Evolutionary conservation across 169 alveolate species (phyloP), one percentile per base, ranked within the genome.

Genomic region (Pseudocohnilembus persalinus): DNA sequence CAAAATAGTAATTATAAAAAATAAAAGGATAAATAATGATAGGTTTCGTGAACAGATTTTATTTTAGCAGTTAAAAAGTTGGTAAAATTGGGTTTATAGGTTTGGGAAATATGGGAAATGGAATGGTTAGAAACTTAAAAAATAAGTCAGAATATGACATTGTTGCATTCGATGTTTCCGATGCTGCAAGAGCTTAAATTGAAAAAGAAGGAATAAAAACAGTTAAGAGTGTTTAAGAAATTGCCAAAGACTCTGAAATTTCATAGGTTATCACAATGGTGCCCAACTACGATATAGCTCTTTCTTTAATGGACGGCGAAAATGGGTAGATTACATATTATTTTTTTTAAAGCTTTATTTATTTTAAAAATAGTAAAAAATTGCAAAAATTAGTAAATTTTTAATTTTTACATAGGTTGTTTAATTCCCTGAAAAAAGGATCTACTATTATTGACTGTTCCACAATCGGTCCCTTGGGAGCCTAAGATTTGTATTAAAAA

Each of bases 41-140:
- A n/a, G n/a, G n/a, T n/a, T n/a, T n/a, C n/a, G n/a, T n/a, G n/a
- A n/a, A n/a, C n/a, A n/a, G n/a, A n/a, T n/a, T n/a, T n/a, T n/a
- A n/a, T n/a, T n/a, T n/a, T n/a, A n/a, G n/a, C n/a, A n/a, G n/a
- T n/a, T n/a, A n/a, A n/a, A n/a, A n/a, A n/a, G n/a, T n/a, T n/a
- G n/a, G n/a, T n/a, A n/a, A 49, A 49, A 85, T 90, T 0, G 93
- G 91, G 29, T 90, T 90, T 83, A 76, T 90, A n/a, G 93, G 93
- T n/a, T 74, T 90, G 28, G 93, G 93, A 16, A 83, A 86, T 72
- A 90, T 90, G 93, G 93, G 93, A 65, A 78, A 77, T 74, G 88
- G 90, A 27, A 90, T 90, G 93, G 83, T 84, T 72, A 77, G 79
- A 29, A 90, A 87, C 74, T 33, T 77, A 76, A 74, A 79, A 35